Evolutionary conservation across 2,329 filamentous ascomycete species (phyloP), one percentile per base, ranked within the genome.

Genomic region (Mycosphaerella sp.): DNA sequence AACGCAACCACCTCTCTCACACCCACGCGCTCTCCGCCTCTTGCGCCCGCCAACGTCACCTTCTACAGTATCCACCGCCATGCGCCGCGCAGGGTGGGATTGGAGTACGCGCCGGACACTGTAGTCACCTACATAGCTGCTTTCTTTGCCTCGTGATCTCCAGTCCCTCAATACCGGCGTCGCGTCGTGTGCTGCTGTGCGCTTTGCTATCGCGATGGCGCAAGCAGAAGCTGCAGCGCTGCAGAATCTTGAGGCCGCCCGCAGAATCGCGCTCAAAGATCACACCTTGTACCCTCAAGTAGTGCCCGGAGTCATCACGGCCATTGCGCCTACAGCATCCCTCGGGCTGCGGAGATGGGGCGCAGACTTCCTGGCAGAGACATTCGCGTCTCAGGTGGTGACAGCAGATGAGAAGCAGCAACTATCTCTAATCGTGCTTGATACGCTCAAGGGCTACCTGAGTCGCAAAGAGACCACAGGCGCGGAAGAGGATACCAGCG

Each of bases 261-360:
- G 93, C 66, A 87, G 87, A 68, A 85, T 97, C 56, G 90, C 94
- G 48, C 79, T 97, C 53, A 82, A 81, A 61, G 90, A 97, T 71
- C 79, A 90, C 57, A 83, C 82, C 66, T 89, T 94, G 73, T 98
- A 97, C 70, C 84, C 86, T 44, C 88, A 87, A 69, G 91, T 98
- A 67, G 85, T 98, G 57, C 87, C 88, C 65, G 89, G 89, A 42
- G 89, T 97, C 57, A 75, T 97, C n/a, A 89, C 90, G 50, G 90
- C 97, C 64, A 87, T 96, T 70, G 84, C 85, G 54, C 81, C 86
- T 45, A 77, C 79, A 59, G 79, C 87, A 57, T 79, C 81, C 55
- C 72, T 95, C 50, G 88, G 95, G 70, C 75, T 97, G 64, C 86
- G 89, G 70, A 78, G 90, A 85, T 98, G 93, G 93, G 93, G 91